Evolutionary conservation across 176 grass and related monocot genomes (phyloP), one percentile per base, ranked within the genome.

Genomic region (Urochloa ruziziensis): DNA sequence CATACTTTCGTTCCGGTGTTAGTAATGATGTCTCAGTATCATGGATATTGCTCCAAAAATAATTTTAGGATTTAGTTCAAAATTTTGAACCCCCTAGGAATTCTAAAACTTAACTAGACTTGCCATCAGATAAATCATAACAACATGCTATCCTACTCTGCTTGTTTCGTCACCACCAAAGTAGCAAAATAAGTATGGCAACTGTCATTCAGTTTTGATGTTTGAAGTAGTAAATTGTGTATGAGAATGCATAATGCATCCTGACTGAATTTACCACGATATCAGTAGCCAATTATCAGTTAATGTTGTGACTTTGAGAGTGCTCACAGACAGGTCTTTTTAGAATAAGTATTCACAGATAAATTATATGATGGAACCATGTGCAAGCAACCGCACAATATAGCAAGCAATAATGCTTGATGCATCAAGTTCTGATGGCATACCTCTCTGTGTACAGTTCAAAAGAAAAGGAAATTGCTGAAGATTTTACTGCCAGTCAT

Each of bases 401-500:
- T 46, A 18, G 43, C 44, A 49, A 30, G 25, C 2, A 16, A 47
- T 18, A 23, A 27, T 16, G 36, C 5, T 28, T 46, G 13, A 28
- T 44, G 40, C 5, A 46, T 8, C 49, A 48, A 21, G 10, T 52
- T 13, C 28, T 73, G 19, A 73, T 28, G 4, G 1, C 7, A 73
- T 32, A 23, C 4, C 2, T 34, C 52, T 33, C 28, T 5, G 6
- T 3, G 8, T 34, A 32, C 86, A 83, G 86, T 39, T 25, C 14
- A 78, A 10, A 67, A 40, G 5, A 73, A 69, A 4, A 33, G 9
- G 1, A 48, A 1, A 1, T n/a, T 51, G 10, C 2, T 46, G 35
- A 72, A 83, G 66, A 73, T 84, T 18, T 1, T 66, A 71, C 19
- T 78, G 6, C 65, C 74, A 16, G 0, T 79, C 36, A 35, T 62